Evolutionary conservation across 495 filamentous ascomycete genomes (phyloP).

Genomic region (Penicillium lagena): DNA sequence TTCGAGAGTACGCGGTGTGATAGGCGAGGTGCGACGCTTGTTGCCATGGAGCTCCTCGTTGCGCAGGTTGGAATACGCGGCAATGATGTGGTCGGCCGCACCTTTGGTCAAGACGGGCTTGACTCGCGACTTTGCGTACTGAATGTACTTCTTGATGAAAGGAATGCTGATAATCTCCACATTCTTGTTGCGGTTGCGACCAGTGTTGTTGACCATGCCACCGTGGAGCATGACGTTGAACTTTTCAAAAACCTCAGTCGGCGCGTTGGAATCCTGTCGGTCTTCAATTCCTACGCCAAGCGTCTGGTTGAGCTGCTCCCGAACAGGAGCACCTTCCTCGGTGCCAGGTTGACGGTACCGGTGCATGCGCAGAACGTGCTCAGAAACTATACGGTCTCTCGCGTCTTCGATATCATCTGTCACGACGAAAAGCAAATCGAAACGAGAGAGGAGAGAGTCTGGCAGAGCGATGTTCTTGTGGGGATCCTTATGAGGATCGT

Average conservation of each 20-base stretch:
- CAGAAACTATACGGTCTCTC: slow-evolving; percentile 83
- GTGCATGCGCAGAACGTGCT: slow-evolving; percentile 97
- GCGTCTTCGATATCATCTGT: slow-evolving; percentile 97
- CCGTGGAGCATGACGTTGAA: slow-evolving; percentile 94
- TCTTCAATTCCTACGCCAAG: slow-evolving; percentile 85
- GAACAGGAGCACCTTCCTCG: slow-evolving; percentile 92
- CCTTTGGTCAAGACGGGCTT: slow-evolving; percentile 90
- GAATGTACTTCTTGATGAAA: slow-evolving; percentile 99
- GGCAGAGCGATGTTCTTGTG: slow-evolving; percentile 98
- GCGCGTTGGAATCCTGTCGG: slow-evolving; percentile 61
- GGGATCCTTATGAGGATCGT: slow-evolving; percentile 96
- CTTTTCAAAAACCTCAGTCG: slow-evolving; percentile 92
- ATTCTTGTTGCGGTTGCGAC: slow-evolving; percentile 65
- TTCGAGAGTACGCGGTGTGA: slow-evolving; percentile 96
- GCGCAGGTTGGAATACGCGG: slow-evolving; percentile 86
- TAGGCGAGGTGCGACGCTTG: slow-evolving; percentile 85
- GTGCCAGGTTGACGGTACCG: slow-evolving; percentile 89
- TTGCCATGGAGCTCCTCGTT: slow-evolving; percentile 96
- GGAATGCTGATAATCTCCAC: slow-evolving; percentile 93
- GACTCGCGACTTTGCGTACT: slow-evolving; percentile 90
- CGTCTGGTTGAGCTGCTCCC: slow-evolving; percentile 77
- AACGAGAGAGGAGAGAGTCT: slow-evolving; percentile 95
- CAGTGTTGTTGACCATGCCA: slow-evolving; percentile 70
- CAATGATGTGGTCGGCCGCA: slow-evolving; percentile 84
- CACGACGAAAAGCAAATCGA: slow-evolving; percentile 96